Evolutionary conservation across 192 early-diverging fungal genomes (phyloP).

Genomic region (Coemansia sp.): DNA sequence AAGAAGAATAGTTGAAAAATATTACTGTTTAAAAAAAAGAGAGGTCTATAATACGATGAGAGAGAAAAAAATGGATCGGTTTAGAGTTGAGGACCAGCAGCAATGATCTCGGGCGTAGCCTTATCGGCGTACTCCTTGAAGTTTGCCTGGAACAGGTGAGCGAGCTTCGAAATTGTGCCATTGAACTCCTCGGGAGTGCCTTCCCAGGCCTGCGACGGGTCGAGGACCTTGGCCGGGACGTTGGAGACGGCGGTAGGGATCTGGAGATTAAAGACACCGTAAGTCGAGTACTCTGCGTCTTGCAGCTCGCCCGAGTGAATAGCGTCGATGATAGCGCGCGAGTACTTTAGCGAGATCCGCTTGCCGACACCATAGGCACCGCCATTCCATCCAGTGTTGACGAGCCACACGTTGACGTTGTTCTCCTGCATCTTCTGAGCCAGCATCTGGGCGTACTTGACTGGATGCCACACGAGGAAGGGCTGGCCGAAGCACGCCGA

Average conservation of each 20-base stretch:
- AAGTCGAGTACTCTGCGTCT: conserved; percentile 79
- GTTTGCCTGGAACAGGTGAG: conserved; percentile 82
- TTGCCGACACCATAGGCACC: conserved; percentile 87
- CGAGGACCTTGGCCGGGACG: conserved; percentile 82
- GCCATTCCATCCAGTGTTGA: conserved; percentile 98
- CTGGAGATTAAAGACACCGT: conserved; percentile 82
- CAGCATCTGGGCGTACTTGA: conserved; percentile 94
- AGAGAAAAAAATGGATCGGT: background rate
- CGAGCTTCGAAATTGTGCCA: conserved; percentile 71
- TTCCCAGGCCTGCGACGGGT: conserved; percentile 85
- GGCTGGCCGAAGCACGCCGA: conserved; percentile 92
- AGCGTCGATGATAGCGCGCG: conserved; percentile 95
- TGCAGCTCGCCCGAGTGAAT: conserved; percentile 93
- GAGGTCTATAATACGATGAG: conserved; percentile 11
- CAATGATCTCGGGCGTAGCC: conserved; percentile 70
- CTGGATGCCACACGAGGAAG: conserved; percentile 96
- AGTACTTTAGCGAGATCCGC: conserved; percentile 94
- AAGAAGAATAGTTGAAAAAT: background rate
- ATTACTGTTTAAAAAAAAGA: background rate
- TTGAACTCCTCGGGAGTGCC: conserved; percentile 68
- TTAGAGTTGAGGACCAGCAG: conserved; percentile 65
- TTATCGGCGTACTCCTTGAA: conserved; percentile 83
- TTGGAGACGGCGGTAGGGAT: conserved; percentile 78
- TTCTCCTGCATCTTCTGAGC: conserved; percentile 91
- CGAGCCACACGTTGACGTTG: conserved; percentile 85